Conservation (phyloP, 78 protist genomes). For the Isochrysis galbana region DNA sequence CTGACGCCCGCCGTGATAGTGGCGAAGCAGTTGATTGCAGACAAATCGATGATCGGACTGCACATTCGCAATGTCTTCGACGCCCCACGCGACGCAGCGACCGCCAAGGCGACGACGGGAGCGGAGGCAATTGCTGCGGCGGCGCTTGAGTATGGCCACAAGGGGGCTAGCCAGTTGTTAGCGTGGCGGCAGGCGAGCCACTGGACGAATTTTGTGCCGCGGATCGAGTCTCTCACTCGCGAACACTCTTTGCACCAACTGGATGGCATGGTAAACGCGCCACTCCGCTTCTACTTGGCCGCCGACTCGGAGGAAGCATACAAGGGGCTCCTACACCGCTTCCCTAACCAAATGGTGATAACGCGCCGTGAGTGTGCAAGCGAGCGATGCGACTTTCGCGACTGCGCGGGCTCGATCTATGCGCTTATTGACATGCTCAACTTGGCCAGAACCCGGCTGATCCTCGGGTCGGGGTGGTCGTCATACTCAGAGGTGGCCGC, state of each 20-base stretch:
- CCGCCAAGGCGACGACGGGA: not conserved
- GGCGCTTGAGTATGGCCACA: not conserved
- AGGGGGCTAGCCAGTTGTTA: not conserved
- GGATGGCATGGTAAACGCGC: not conserved
- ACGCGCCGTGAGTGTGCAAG: not conserved
- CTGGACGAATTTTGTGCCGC: not conserved
- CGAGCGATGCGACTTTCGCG: slow-evolving; percentile 12
- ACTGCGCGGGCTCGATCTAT: not conserved
- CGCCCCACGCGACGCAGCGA: not conserved
- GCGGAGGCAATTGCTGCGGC: not conserved
- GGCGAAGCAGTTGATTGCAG: not conserved
- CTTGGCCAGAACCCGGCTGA: not conserved
- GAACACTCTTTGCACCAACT: not conserved
- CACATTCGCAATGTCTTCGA: not conserved
- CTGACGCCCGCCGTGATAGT: not conserved
- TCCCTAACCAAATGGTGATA: not conserved
- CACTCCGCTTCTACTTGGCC: not conserved
- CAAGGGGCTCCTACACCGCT: not conserved
- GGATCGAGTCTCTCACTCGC: not conserved
- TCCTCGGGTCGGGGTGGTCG: slow-evolving; percentile 2
- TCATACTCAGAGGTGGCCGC: slow-evolving; percentile 9
- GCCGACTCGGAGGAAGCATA: slow-evolving; percentile 1
- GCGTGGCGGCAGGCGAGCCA: not conserved
- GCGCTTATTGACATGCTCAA: not conserved
- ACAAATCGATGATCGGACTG: not conserved